phyloP scores from a whole-genome alignment of 2,329 filamentous ascomycete genomes.

The Neurospora sp. region DNA sequence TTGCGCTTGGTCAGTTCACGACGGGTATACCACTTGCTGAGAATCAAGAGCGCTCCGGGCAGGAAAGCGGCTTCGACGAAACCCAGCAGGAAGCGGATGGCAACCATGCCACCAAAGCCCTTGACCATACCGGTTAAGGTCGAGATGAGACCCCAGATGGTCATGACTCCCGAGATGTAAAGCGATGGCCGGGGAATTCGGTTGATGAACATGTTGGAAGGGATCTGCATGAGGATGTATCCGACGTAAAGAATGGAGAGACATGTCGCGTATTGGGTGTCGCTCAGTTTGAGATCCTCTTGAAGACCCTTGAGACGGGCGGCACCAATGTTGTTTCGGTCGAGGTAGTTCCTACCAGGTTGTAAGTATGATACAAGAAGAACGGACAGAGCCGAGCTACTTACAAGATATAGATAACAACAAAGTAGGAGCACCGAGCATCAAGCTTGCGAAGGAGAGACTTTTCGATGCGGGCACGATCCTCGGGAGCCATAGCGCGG shows the following conservation, averaged over 20 bases:
- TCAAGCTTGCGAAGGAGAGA: slow-evolving; percentile 63
- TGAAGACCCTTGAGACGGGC: slow-evolving; percentile 56
- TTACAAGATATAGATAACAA: slow-evolving; percentile 61
- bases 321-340: slow-evolving; percentile 58
- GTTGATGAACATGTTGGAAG: slow-evolving; percentile 49
- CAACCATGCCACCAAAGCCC: slow-evolving; percentile 44
- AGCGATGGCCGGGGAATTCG: slow-evolving; percentile 39
- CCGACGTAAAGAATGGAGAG: slow-evolving; percentile 56
- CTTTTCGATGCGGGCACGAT: slow-evolving; percentile 49
- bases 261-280: slow-evolving; percentile 53
- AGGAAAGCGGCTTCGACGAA: slow-evolving; percentile 56
- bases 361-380: neutral
- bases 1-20: slow-evolving; percentile 44
- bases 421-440: slow-evolving; percentile 53
- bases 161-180: slow-evolving; percentile 42
- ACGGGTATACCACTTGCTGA: slow-evolving; percentile 59
- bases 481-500: slow-evolving; percentile 26
- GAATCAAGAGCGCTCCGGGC: slow-evolving; percentile 51
- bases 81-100: slow-evolving; percentile 48
- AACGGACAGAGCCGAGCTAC: neutral
- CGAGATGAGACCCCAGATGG: slow-evolving; percentile 51
- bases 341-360: slow-evolving; percentile 47
- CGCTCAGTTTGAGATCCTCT: slow-evolving; percentile 43
- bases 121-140: slow-evolving; percentile 43
- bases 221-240: slow-evolving; percentile 55